Evolutionary conservation across 441 rosid species (phyloP), one percentile per base, ranked within the genome.

Genomic region (Erysimum cheiri): DNA sequence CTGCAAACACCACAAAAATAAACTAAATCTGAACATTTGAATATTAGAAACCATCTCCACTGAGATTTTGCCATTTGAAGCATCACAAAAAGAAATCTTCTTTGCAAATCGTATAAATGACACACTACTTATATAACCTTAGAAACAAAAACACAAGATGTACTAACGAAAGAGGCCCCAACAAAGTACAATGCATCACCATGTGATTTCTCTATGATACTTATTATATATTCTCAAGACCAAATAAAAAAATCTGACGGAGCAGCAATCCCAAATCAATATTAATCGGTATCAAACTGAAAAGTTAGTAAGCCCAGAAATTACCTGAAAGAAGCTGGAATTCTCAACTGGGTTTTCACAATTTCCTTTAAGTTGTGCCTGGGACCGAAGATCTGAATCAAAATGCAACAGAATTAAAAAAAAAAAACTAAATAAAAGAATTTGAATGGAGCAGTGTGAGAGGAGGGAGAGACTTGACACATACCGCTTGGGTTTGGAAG

Each of bases 291-390:
- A 39, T 39, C 14, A 55, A 43, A 62, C 60, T 56, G 49, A 43
- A 60, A 15, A 60, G 9, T 29, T 26, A 19, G 8, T 36, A 14
- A 69, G 13, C 0, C 1, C 15, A 58, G 4, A 64, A 48, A 70
- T 48, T 75, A 75, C 75, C 79, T 76, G 68, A 59, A 58, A 58
- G 68, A 70, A 64, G 14, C 12, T 12, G 68, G 67, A 70, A 70
- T 40, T 44, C 33, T 70, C 63, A 76, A 64, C 2, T 59, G 79
- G 72, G 67, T 17, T 24, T 64, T 57, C 48, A 53, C 44, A 35
- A 28, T 12, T n/a, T 68, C 65, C 46, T 70, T 70, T 0, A 39
- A 65, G 31, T 2, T 64, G 50, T 47, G 50, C 39, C 50, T 59
- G 47, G 67, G 59, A 36, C 31, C 31, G 3, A 76, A 50, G 57